These are phyloP conservation scores for Salvia hispanica DNA, from an alignment of 257 asterid species.

Conservation along the genomic window DNA sequence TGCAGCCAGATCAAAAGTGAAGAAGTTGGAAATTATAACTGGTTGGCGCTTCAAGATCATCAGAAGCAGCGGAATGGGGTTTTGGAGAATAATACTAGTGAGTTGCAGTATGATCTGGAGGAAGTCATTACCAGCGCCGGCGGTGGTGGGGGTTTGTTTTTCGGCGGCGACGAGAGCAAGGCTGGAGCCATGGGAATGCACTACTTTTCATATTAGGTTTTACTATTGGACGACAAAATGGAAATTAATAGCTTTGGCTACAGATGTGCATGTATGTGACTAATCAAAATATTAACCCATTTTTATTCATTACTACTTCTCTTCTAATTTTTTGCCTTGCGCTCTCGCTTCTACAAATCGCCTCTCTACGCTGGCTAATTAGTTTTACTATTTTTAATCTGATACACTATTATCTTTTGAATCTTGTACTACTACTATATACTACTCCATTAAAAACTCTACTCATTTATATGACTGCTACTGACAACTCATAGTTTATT, in stretches of 20 bases:
- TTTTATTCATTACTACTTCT: neutral
- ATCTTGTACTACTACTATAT: too few relatives aligned
- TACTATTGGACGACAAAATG: neutral
- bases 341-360: neutral
- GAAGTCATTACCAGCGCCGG: conserved; percentile 46
- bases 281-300: neutral
- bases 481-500: neutral
- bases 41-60: conserved; percentile 38
- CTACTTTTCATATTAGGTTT: conserved; percentile 41
- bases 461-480: neutral
- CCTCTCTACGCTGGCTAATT: neutral
- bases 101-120: conserved; percentile 56
- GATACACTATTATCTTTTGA: neutral
- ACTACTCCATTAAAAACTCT: too few relatives aligned
- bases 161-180: conserved; percentile 57
- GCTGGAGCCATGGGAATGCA: conserved; percentile 43
- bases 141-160: conserved; percentile 23
- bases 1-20: conserved; percentile 60
- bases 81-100: conserved; percentile 27
- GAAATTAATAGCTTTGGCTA: neutral
- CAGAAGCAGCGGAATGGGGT: conserved; percentile 8
- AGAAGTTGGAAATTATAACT: conserved; percentile 32
- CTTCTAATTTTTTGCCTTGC: neutral
- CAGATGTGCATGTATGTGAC: too few relatives aligned
- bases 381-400: neutral